Evolutionary conservation across 2,329 filamentous ascomycete genomes (phyloP), one percentile per base, ranked within the genome.

Genomic region (Knufia fluminis): DNA sequence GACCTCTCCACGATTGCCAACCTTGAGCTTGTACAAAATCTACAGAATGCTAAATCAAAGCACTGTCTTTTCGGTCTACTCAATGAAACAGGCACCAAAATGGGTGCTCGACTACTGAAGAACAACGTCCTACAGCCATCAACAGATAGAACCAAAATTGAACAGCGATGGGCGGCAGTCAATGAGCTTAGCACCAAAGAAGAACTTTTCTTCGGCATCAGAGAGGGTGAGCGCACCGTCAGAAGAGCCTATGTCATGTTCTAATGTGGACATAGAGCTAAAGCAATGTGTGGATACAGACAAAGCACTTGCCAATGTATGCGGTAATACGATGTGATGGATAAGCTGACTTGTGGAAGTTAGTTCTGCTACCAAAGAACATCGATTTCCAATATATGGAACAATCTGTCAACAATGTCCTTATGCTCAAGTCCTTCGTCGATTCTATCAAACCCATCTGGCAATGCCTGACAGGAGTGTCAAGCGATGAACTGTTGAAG

Each of bases 61-160:
- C 80, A 91, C 33, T 91, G 84, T 55, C 71, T 98, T 0, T 91
- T 90, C 54, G 90, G 90, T 0, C 66, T 97, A 0, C 68, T 98
- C 40, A 94, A 97, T 59, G 76, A 88, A 55, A 95, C 90, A 0
- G 63, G 79, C 17, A 97, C 92, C 0, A 85, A 86, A 0, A 97
- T 97, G 88, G 92, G 92, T 2, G 76, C 80, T 3, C 79, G 92
- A 44, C 75, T 95, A 54, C 76, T 98, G 22, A 78, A 88, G 49
- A 89, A 82, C 63, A 95, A 86, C 56, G 83, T 98, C 26, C 69
- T 97, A 1, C 92, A 98, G 60, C 92, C 92, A 3, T 85, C 87
- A 0, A 96, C 87, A 0, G 77, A 83, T 48, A 67, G 76, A 2
- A 71, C 75, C 2, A 83, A 86, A 12, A 76, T 98, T 14, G 70